Conservation (phyloP, 805 yeast species). For the Metschnikowia peoriensis region DNA sequence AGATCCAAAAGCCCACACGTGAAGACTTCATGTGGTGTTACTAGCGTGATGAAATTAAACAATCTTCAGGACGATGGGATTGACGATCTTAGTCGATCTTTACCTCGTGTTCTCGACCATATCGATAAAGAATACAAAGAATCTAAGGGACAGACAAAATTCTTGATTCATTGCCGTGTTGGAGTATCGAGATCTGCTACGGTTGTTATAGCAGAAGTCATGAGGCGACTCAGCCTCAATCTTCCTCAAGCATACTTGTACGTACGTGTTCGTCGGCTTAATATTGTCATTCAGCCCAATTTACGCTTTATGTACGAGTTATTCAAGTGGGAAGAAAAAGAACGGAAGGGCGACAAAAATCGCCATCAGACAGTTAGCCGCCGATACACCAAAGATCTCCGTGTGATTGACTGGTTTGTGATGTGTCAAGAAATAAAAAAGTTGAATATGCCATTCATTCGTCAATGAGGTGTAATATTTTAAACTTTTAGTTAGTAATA, state of each 20-base stretch:
- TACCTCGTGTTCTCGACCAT: slow-evolving; percentile 63
- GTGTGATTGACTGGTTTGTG: slow-evolving; percentile 86
- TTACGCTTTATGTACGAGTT: slow-evolving; percentile 88
- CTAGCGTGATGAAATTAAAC: slow-evolving; percentile 58
- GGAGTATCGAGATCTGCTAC: slow-evolving; percentile 96
- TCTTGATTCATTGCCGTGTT: slow-evolving; percentile 87
- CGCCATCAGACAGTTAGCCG: background rate
- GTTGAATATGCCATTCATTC: slow-evolving; percentile 56
- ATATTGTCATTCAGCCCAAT: slow-evolving; percentile 93
- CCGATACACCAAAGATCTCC: slow-evolving; percentile 18
- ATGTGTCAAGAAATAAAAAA: slow-evolving; percentile 80
- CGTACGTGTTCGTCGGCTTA: slow-evolving; percentile 86
- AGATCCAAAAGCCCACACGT: background rate
- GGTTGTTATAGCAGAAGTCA: slow-evolving; percentile 92
- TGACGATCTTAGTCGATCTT: slow-evolving; percentile 63
- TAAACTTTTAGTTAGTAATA: too few relatives aligned
- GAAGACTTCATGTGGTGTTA: slow-evolving; percentile 22
- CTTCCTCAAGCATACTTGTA: slow-evolving; percentile 79
- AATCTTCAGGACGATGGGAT: slow-evolving; percentile 90
- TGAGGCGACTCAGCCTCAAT: slow-evolving; percentile 67
- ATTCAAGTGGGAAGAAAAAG: slow-evolving; percentile 40
- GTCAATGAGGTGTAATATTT: background rate
- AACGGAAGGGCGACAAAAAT: slow-evolving; percentile 3
- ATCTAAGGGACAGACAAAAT: slow-evolving; percentile 19
- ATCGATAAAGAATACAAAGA: slow-evolving; percentile 43